Base-by-base conservation (phyloP, 148 eudicot species). In the Heliosperma pusillum region DNA sequence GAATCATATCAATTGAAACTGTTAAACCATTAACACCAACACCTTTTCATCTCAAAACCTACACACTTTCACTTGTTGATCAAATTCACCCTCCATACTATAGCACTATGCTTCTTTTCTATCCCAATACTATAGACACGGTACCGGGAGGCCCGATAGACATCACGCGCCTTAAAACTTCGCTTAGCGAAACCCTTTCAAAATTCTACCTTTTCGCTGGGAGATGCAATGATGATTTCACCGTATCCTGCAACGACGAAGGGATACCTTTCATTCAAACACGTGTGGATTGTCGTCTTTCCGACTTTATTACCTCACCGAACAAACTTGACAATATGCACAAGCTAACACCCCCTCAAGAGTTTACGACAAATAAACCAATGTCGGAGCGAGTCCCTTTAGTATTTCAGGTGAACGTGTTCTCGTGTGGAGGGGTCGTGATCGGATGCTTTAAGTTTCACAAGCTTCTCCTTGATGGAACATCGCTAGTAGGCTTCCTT, bases 11-110 rank as follows among this genome's bases (percentile, higher is more conserved):
- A 11, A 81, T 5, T 6, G 86, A 82, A 21, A 44, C 52, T 7
- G 81, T 89, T 73, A 84, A 63, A 65, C 93, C 93, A 69, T 82
- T 83, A n/a, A 53, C 78, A 58, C 78, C 85, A 55, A 84, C 86
- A 50, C 85, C 87, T 0, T 11, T 75, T 68, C 62, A 82, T 29
- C 84, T 77, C 8, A 45, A 76, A 76, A 74, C 74, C 62, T 82
- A 53, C 66, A 77, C 56, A n/a, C 77, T 83, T 27, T 86, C 85
- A 3, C 63, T 79, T 9, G 2, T 87, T 0, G 89, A 87, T 76
- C 89, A 89, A 58, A 21, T 78, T 0, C 71, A 76, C 30, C 83
- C 88, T 7, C 69, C 70, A 0, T 27, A 40, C 1, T 71, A 71
- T 29, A 61, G 78, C 19, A 84, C 86, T 3, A 63, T 81, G 9